A percentile compares a stretch with the other conserved stretches of the same genome.
These are phyloP conservation scores for Fusarium sp. DNA, from an alignment of 2,329 filamentous ascomycete genomes.

Conservation along the genomic window DNA sequence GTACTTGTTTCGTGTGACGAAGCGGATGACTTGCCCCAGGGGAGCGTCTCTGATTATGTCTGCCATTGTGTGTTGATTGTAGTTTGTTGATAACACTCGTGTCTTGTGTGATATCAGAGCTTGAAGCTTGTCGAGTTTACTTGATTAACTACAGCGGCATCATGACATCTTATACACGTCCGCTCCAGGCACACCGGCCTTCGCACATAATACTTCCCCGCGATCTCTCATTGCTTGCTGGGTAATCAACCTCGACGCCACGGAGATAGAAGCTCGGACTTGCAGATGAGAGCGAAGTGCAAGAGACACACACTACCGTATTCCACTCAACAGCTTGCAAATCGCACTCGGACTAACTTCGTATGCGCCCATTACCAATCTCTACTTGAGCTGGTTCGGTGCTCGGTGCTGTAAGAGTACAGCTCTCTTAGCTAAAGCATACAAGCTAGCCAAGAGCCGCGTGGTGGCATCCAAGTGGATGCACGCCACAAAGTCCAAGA, in stretches of 20 bases:
- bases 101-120: not conserved
- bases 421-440: not conserved
- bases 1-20: conserved; percentile 61
- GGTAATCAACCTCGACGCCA: conserved; percentile 9
- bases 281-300: not conserved
- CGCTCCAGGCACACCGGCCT: not conserved
- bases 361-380: conserved; percentile 40
- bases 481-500: not conserved
- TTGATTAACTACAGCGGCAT: not conserved
- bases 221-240: conserved; percentile 8
- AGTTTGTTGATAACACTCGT: not conserved
- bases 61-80: conserved; percentile 37
- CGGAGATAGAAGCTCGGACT: not conserved
- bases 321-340: not conserved
- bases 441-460: not conserved
- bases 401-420: conserved; percentile 2
- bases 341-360: conserved; percentile 31
- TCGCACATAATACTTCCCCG: not conserved
- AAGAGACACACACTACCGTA: not conserved
- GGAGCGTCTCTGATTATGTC: conserved; percentile 65
- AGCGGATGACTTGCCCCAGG: conserved; percentile 69
- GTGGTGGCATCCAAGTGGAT: not conserved
- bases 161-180: conserved; percentile 34
- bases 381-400: conserved; percentile 15
- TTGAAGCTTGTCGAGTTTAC: conserved; percentile 13